Conservation (phyloP, 2,329 filamentous ascomycete genomes). For the Zasmidium cellare region DNA sequence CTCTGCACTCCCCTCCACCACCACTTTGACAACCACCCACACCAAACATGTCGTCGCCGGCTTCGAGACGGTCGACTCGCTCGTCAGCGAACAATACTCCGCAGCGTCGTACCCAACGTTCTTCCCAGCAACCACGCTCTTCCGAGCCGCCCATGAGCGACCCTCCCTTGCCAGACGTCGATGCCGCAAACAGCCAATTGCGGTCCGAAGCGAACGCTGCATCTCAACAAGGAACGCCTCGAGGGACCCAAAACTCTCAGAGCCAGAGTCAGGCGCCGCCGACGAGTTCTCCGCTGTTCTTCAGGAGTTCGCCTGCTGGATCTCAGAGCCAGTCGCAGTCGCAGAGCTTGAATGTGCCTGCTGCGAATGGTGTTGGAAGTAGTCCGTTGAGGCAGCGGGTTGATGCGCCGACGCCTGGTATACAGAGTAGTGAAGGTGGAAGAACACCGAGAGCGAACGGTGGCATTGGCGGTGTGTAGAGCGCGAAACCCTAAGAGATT, state of each 20-base stretch:
- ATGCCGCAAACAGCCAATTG: conserved; percentile 40
- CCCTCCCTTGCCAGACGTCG: conserved; percentile 33
- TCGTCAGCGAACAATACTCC: conserved; percentile 47
- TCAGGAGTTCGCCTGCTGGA: conserved; percentile 61
- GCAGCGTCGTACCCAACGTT: conserved; percentile 54
- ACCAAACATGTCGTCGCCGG: conserved; percentile 62
- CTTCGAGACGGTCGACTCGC: conserved; percentile 56
- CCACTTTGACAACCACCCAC: conserved; percentile 12
- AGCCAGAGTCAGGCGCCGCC: conserved; percentile 32
- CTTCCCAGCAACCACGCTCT: conserved; percentile 53
- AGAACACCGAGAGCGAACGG: conserved; percentile 70
- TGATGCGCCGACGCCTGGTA: conserved; percentile 28
- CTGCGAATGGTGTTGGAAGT: conserved; percentile 48
- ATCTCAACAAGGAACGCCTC: conserved; percentile 22
- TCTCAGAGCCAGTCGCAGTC: conserved; percentile 38
- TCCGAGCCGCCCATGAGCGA: conserved; percentile 38
- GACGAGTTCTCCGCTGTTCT: conserved; percentile 79
- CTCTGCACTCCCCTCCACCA: neutral
- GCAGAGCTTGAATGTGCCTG: conserved; percentile 28
- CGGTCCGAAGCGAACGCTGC: conserved; percentile 41
- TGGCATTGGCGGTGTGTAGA: conserved; percentile 61
- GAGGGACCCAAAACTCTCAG: conserved; percentile 19
- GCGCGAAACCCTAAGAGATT: neutral
- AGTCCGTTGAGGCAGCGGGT: conserved; percentile 45
- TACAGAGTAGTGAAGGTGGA: conserved; percentile 57